phyloP scores from a whole-genome alignment of 371 early-diverging fungal species.

The Circinella minor region DNA sequence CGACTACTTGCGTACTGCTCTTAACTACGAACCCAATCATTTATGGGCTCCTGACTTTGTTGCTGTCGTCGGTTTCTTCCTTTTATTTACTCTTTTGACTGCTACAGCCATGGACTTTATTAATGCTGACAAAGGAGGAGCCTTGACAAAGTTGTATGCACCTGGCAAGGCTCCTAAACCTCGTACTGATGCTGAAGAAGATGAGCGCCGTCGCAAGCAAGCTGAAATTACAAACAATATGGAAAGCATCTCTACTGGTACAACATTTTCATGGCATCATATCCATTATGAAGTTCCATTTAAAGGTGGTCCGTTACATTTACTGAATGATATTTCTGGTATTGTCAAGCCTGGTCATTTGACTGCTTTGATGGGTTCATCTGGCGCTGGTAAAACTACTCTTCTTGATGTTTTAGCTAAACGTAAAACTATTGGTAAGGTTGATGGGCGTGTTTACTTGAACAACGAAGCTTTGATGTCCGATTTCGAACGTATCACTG shows the following conservation, averaged over 20 bases:
- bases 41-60: slow-evolving; percentile 59
- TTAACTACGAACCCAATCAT: slow-evolving; percentile 23
- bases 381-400: slow-evolving; percentile 91
- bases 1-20: slow-evolving; percentile 45
- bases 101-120: slow-evolving; percentile 44
- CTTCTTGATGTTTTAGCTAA: slow-evolving; percentile 81
- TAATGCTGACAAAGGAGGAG: slow-evolving; percentile 40
- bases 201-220: slow-evolving; percentile 30
- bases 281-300: slow-evolving; percentile 60
- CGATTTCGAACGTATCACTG: slow-evolving; percentile 76
- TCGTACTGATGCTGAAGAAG: slow-evolving; percentile 23
- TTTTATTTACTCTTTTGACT: slow-evolving; percentile 39
- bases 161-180: slow-evolving; percentile 28
- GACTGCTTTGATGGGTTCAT: slow-evolving; percentile 85
- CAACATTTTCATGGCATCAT: slow-evolving; percentile 61
- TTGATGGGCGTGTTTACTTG: slow-evolving; percentile 71
- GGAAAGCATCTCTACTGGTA: slow-evolving; percentile 44
- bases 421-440: slow-evolving; percentile 78
- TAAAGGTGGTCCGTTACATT: slow-evolving; percentile 54
- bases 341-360: slow-evolving; percentile 69
- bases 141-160: slow-evolving; percentile 49
- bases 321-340: slow-evolving; percentile 51
- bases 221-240: slow-evolving; percentile 28
- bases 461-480: slow-evolving; percentile 49
- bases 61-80: slow-evolving; percentile 49